phyloP scores from a whole-genome alignment of 1,284 basidiomycete species.

The Afroboletus lepidellus region DNA sequence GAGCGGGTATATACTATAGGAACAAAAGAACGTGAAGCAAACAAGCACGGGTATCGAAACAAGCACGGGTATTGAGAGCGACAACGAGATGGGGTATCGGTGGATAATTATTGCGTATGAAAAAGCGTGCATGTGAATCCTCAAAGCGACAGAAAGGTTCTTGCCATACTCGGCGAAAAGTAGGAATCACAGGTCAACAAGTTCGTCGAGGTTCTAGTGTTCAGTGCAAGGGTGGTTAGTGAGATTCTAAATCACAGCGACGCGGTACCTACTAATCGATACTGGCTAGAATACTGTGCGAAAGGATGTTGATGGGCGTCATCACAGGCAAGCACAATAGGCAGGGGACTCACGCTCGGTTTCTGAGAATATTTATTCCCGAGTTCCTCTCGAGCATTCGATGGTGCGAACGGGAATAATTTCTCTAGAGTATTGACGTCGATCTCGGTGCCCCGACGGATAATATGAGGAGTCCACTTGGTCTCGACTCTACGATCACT shows the following conservation, averaged over 20 bases:
- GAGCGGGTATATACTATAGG: not conserved
- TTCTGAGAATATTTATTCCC: conserved; percentile 16
- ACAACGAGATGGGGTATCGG: not conserved
- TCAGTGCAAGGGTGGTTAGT: not conserved
- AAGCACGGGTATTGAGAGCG: not conserved
- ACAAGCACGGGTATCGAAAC: not conserved
- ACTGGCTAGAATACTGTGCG: conserved; percentile 26
- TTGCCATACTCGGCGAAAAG: not conserved
- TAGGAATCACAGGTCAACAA: conserved; percentile 16
- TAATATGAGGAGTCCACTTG: not conserved
- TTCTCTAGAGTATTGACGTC: conserved; percentile 7
- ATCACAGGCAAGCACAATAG: not conserved
- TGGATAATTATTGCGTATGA: not conserved
- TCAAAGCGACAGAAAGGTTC: not conserved
- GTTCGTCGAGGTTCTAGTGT: conserved; percentile 22
- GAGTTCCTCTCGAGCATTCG: not conserved
- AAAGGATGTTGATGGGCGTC: not conserved
- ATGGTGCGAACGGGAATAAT: not conserved
- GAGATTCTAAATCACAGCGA: not conserved
- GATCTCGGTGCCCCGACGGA: conserved; percentile 18
- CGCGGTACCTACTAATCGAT: conserved; percentile 19
- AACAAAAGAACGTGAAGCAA: not conserved
- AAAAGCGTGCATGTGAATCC: not conserved
- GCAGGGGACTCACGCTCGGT: conserved; percentile 16
- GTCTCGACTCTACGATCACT: not conserved